These are phyloP conservation scores for Solanum hybrid DNA, from an alignment of 305 asterid species.

Conservation along the genomic window DNA sequence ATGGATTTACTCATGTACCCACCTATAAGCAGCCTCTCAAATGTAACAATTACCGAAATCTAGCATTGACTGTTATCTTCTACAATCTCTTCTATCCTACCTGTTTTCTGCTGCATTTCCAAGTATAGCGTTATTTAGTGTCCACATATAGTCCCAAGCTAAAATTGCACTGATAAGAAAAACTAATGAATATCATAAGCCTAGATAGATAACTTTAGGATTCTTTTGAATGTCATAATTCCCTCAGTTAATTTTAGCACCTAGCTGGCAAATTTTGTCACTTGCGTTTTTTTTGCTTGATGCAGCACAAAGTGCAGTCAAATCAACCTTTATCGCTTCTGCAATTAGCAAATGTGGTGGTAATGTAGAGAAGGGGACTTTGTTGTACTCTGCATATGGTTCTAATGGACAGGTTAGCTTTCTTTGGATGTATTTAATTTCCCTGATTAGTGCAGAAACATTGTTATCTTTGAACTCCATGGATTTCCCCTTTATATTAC, in stretches of 20 bases:
- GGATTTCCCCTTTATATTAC: background rate
- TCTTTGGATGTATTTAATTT: background rate
- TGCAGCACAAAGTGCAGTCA: conserved; percentile 94
- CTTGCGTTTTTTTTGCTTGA: conserved; percentile 9
- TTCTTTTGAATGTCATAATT: background rate
- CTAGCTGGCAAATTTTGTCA: background rate
- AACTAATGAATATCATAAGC: background rate
- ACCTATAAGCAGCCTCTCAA: background rate
- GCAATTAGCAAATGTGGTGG: conserved; percentile 95
- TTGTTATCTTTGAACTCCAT: background rate
- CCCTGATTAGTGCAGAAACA: background rate
- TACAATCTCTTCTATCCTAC: background rate
- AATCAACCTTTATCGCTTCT: conserved; percentile 69
- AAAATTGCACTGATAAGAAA: background rate
- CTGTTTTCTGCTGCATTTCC: background rate
- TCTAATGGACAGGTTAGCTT: conserved; percentile 74
- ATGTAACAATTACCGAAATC: background rate
- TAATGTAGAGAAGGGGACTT: conserved; percentile 69
- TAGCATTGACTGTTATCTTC: background rate
- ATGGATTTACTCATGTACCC: background rate
- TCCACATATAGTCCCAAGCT: background rate
- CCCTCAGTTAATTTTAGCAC: background rate
- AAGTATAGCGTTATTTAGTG: background rate
- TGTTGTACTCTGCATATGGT: conserved; percentile 78
- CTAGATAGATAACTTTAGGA: background rate